These are phyloP conservation scores for Dillenia turbinata DNA, from an alignment of 164 flowering plant genomes.

Conservation along the genomic window DNA sequence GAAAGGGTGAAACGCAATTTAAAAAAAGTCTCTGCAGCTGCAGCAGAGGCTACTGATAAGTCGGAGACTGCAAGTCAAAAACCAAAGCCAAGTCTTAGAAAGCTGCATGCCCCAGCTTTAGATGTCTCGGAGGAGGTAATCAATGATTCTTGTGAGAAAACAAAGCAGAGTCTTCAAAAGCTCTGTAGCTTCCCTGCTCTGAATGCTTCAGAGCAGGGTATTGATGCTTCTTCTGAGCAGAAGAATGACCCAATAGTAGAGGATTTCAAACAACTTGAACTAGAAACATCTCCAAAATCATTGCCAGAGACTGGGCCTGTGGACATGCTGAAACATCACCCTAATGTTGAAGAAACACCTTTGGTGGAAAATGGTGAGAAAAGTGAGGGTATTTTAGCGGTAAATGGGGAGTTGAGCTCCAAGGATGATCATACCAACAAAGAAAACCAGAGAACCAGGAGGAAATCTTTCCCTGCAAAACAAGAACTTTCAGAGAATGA, in stretches of 20 bases:
- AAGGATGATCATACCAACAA: constrained; percentile 46
- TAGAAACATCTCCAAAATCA: constrained; percentile 20
- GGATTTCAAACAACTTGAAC: constrained; percentile 18
- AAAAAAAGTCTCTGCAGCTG: constrained; percentile 54
- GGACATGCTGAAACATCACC: constrained; percentile 18
- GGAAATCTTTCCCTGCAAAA: constrained; percentile 54
- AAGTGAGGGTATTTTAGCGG: constrained; percentile 25
- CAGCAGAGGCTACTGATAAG: constrained; percentile 27
- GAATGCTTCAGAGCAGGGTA: constrained; percentile 17
- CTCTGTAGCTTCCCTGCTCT: constrained; percentile 13
- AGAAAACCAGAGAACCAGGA: constrained; percentile 44
- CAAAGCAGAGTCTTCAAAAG: constrained; percentile 8
- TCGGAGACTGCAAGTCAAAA: constrained; percentile 41
- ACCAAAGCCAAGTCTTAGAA: constrained; percentile 34
- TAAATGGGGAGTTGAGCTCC: constrained; percentile 29
- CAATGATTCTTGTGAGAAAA: constrained; percentile 9
- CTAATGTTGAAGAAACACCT: constrained; percentile 26
- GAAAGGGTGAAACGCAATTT: constrained; percentile 67
- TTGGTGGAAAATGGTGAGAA: constrained; percentile 26
- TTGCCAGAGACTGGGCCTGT: constrained; percentile 10
- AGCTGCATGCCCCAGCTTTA: constrained; percentile 13
- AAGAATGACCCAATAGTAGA: constrained; percentile 25
- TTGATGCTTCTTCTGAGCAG: constrained; percentile 24
- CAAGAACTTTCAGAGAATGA: constrained; percentile 64
- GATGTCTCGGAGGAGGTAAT: constrained; percentile 14